Evolutionary conservation across 2,329 filamentous ascomycete species (phyloP).

Genomic region (Penicillium digitatum): DNA sequence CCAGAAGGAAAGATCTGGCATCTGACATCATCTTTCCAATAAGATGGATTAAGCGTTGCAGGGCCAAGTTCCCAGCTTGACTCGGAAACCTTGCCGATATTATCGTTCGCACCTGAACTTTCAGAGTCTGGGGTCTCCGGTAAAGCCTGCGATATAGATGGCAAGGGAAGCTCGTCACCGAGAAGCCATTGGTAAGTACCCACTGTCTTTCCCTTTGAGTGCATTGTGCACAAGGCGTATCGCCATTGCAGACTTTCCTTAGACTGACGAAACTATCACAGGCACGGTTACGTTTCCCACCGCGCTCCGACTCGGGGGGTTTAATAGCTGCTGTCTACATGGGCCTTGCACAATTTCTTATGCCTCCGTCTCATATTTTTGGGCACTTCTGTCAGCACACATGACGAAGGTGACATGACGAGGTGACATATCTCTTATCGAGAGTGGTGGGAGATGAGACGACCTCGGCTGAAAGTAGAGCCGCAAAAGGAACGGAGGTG

Average conservation of each 20-base stretch:
- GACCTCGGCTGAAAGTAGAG: slow-evolving; percentile 27
- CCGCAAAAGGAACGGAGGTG: slow-evolving; percentile 26
- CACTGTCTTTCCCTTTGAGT: slow-evolving; percentile 18
- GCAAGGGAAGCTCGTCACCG: not conserved
- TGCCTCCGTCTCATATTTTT: slow-evolving; percentile 29
- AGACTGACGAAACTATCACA: slow-evolving; percentile 29
- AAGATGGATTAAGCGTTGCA: slow-evolving; percentile 1
- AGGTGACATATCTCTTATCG: not conserved
- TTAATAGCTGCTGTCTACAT: slow-evolving; percentile 15
- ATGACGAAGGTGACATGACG: not conserved
- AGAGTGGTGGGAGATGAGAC: slow-evolving; percentile 7
- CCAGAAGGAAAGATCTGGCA: not conserved
- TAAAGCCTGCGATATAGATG: not conserved
- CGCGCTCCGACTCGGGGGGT: slow-evolving; percentile 24
- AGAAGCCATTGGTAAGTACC: slow-evolving; percentile 23
- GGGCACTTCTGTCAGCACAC: not conserved
- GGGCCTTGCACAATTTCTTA: slow-evolving; percentile 28
- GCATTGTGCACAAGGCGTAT: slow-evolving; percentile 25
- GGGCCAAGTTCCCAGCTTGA: slow-evolving; percentile 1
- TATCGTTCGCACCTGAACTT: not conserved
- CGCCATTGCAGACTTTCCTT: slow-evolving; percentile 27
- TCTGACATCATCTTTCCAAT: not conserved
- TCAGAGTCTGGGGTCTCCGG: not conserved
- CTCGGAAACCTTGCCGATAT: not conserved
- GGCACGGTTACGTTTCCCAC: slow-evolving; percentile 29